A percentile compares a stretch with the other conserved stretches of the same genome.
Conservation (phyloP, 805 yeast genomes). For the Yarrowia sp. region DNA sequence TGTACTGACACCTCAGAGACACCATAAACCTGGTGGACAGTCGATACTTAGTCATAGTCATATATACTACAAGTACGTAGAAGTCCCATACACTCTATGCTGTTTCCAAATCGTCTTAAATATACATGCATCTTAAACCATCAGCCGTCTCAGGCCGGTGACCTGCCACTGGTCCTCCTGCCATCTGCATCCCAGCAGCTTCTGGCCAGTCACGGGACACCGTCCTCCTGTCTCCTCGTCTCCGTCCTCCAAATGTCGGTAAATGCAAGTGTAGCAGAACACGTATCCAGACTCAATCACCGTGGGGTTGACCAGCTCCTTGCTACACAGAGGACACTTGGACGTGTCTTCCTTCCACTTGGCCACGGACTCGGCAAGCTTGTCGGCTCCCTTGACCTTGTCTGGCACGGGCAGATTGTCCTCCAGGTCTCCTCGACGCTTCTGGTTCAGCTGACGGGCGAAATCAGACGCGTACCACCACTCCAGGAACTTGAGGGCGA, state of each 20-base stretch:
- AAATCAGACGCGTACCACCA: conserved; percentile 91
- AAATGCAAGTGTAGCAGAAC: conserved; percentile 87
- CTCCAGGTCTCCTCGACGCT: conserved; percentile 45
- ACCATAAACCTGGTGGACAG: too few species aligned
- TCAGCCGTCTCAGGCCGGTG: conserved; percentile 77
- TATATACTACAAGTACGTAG: too few species aligned
- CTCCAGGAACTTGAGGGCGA: conserved; percentile 80
- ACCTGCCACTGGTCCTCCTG: conserved; percentile 71
- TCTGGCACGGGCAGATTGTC: conserved; percentile 44
- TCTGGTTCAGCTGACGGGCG: conserved; percentile 62
- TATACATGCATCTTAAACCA: conserved; percentile 55
- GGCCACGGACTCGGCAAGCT: conserved; percentile 41
- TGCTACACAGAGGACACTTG: conserved; percentile 61
- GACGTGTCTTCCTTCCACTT: conserved; percentile 46
- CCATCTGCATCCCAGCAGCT: conserved; percentile 73
- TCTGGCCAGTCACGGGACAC: conserved; percentile 84
- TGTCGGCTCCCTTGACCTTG: conserved; percentile 40
- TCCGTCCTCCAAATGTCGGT: conserved; percentile 62
- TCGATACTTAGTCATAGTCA: too few species aligned
- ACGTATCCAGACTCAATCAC: conserved; percentile 91
- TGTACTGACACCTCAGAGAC: too few species aligned
- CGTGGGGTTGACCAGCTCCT: conserved; percentile 76
- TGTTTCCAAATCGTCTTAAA: not conserved
- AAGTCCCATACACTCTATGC: too few species aligned
- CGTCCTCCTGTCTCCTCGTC: conserved; percentile 63